Conservation (phyloP, 1,284 basidiomycete genomes). For the Malassezia furfur region DNA sequence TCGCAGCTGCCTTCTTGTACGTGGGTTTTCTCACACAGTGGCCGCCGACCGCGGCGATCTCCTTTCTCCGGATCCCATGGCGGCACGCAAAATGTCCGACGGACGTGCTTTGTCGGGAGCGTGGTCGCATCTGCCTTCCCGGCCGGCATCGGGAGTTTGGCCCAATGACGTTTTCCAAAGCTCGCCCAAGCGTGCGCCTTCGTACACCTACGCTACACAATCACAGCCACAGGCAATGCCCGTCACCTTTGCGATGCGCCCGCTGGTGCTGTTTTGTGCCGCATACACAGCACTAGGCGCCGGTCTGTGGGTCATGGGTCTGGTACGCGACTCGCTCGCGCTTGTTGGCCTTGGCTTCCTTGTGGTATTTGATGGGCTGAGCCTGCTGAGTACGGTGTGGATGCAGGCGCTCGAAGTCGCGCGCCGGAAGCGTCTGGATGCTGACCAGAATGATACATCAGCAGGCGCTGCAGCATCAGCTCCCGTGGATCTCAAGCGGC, state of each 20-base stretch:
- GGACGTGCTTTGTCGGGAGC: background rate
- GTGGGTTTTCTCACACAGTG: background rate
- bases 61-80: conserved; percentile 2
- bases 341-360: conserved; percentile 88
- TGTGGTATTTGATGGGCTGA: conserved; percentile 76
- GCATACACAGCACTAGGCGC: conserved; percentile 54
- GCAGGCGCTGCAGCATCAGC: too few species aligned
- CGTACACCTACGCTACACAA: conserved; percentile 16
- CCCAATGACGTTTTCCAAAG: background rate
- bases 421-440: background rate
- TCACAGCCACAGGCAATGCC: conserved; percentile 8
- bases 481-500: conserved; percentile 4
- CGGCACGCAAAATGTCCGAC: background rate
- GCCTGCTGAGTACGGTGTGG: conserved; percentile 20
- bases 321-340: conserved; percentile 73
- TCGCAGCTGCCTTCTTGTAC: background rate
- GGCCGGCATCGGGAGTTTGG: conserved; percentile 2
- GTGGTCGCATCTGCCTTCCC: conserved; percentile 1
- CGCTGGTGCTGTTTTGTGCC: conserved; percentile 49
- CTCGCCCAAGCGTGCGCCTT: background rate
- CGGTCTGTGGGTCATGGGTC: conserved; percentile 77
- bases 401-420: background rate
- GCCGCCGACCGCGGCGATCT: background rate
- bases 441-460: background rate
- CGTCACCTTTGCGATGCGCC: conserved; percentile 8